Conservation (phyloP, 805 yeast genomes). For the Candida maesae region DNA sequence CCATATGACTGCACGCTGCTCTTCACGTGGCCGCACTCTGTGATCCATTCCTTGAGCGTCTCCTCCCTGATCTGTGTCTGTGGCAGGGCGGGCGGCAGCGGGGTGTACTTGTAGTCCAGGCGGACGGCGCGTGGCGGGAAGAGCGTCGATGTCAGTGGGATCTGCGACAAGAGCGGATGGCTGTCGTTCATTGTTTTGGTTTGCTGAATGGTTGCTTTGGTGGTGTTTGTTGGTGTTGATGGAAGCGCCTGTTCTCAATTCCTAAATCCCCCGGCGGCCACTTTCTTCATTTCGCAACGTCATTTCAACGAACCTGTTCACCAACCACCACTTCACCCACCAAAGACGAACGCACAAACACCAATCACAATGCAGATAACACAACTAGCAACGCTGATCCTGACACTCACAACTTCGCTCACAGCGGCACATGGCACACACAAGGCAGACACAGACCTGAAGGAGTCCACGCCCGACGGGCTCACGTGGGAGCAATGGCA, state of each 20-base stretch:
- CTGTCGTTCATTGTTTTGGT: constrained; percentile 4
- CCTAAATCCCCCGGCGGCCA: too few species aligned
- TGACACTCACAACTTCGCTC: too few species aligned
- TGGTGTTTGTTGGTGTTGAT: background rate
- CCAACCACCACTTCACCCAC: too few species aligned
- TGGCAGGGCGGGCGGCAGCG: constrained; percentile 33
- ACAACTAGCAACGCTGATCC: too few species aligned
- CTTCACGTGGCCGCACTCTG: constrained; percentile 31
- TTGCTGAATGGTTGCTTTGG: background rate
- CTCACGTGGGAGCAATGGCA: constrained; percentile 82
- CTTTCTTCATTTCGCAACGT: background rate
- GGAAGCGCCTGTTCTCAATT: too few species aligned
- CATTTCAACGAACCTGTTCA: background rate
- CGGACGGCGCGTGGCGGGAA: constrained; percentile 54
- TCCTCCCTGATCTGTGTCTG: constrained; percentile 28
- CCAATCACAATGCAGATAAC: too few species aligned
- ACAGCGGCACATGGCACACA: constrained; percentile 22
- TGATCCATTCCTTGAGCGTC: constrained; percentile 30
- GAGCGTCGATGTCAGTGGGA: constrained; percentile 51
- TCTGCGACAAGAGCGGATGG: constrained; percentile 25
- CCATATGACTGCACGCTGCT: constrained; percentile 26
- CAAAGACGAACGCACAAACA: too few species aligned
- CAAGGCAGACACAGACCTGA: constrained; percentile 18
- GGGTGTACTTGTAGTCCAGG: constrained; percentile 44
- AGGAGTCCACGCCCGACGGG: constrained; percentile 44